Conservation (phyloP, 495 filamentous ascomycete species). For the Tuber borchii region DNA sequence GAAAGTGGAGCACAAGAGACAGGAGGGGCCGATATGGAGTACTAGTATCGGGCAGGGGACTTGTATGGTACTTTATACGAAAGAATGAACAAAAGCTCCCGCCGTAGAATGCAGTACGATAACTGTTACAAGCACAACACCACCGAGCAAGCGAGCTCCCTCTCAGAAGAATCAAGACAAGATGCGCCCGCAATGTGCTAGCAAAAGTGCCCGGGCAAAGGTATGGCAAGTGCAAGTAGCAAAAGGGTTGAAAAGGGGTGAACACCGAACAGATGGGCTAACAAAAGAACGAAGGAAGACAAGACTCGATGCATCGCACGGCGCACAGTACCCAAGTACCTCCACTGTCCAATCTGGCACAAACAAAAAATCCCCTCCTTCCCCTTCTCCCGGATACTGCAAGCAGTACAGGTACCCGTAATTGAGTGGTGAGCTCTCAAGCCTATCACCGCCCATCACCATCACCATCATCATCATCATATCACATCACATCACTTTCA, state of each 20-base stretch:
- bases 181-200: background rate
- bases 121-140: background rate
- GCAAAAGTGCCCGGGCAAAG: background rate
- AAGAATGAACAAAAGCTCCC: background rate
- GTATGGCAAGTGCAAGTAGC: too few species aligned
- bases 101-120: background rate
- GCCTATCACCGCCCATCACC: background rate
- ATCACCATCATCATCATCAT: background rate
- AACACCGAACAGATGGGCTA: background rate
- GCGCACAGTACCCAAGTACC: background rate
- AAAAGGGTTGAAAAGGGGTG: background rate
- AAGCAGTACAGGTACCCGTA: background rate
- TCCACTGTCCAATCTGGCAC: conserved; percentile 3
- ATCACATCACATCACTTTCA: background rate
- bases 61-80: background rate
- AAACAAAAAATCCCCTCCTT: background rate
- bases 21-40: background rate
- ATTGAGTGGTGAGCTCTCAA: background rate
- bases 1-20: background rate
- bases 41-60: background rate
- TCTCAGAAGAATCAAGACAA: background rate
- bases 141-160: background rate
- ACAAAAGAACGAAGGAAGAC: background rate
- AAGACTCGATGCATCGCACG: background rate
- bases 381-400: background rate